Percentiles rank a stretch among this genome's conserved stretches.
Evolutionary conservation across 176 grass and related monocot genomes (phyloP).

Genomic region (Saccharum officinarum): DNA sequence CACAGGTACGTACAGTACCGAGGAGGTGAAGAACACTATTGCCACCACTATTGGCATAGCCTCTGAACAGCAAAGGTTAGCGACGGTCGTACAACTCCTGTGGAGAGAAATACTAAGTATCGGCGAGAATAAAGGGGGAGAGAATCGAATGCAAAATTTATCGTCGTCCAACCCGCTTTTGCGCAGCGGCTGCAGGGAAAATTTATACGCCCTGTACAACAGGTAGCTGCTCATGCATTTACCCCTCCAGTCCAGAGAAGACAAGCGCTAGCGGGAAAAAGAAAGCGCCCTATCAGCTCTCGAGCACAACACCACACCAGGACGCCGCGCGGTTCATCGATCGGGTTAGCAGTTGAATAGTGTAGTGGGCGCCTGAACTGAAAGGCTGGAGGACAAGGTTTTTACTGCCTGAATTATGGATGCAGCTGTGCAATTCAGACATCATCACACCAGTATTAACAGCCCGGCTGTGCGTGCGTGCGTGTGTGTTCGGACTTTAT

Average conservation of each 20-base stretch:
- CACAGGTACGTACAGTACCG: too few relatives aligned
- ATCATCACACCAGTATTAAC: background rate
- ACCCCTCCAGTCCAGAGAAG: slow-evolving; percentile 3
- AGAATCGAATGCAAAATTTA: slow-evolving; percentile 2
- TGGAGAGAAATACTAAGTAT: slow-evolving; percentile 1
- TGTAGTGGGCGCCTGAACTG: background rate
- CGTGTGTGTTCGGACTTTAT: background rate
- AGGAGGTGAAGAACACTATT: background rate
- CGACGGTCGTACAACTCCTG: slow-evolving; percentile 1
- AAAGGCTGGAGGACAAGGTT: background rate
- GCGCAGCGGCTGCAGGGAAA: slow-evolving; percentile 26
- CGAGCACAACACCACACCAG: background rate
- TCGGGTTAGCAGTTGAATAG: background rate
- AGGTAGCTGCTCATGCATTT: slow-evolving; percentile 36
- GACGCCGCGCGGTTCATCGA: background rate
- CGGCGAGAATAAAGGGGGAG: slow-evolving; percentile 31
- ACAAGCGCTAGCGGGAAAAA: slow-evolving; percentile 25
- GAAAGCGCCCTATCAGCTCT: background rate
- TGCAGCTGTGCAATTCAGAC: background rate
- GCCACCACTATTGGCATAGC: background rate
- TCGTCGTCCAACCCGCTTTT: slow-evolving; percentile 10
- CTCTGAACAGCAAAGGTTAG: background rate
- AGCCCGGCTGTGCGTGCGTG: background rate
- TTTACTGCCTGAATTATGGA: slow-evolving; percentile 16
- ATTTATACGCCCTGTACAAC: slow-evolving; percentile 27